Conservation (phyloP, 1,284 basidiomycete genomes). For the Termitomyces sp. region DNA sequence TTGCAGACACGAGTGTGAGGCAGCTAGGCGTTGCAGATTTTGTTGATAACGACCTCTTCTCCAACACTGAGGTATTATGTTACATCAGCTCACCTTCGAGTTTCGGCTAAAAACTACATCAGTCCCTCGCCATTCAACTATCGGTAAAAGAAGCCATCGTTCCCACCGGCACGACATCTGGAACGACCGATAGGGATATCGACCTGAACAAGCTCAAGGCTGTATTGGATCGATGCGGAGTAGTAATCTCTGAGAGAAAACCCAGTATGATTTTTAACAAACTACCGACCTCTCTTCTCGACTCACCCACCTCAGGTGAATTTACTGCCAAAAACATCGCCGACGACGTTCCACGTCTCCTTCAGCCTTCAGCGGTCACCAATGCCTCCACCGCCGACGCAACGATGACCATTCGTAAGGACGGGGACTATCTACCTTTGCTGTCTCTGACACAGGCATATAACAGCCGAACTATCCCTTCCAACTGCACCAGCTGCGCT, state of each 20-base stretch:
- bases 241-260: conserved; percentile 87
- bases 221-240: conserved; percentile 85
- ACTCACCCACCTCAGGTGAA: conserved; percentile 51
- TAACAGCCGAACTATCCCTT: conserved; percentile 72
- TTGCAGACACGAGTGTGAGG: conserved; percentile 71
- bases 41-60: conserved; percentile 93
- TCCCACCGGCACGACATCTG: conserved; percentile 61
- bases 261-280: conserved; percentile 51
- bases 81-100: background rate
- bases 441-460: conserved; percentile 1
- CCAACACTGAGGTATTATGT: conserved; percentile 84
- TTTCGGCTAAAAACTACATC: conserved; percentile 1
- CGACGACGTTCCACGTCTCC: conserved; percentile 80
- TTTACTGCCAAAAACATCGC: conserved; percentile 80
- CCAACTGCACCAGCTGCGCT: conserved; percentile 79
- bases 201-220: conserved; percentile 83
- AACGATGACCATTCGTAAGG: conserved; percentile 42
- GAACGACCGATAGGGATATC: conserved; percentile 74
- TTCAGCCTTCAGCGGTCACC: conserved; percentile 38
- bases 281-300: background rate
- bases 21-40: conserved; percentile 83
- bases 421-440: background rate
- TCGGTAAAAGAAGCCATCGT: conserved; percentile 93
- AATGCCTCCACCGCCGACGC: conserved; percentile 44
- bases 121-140: conserved; percentile 94